Base-by-base conservation (phyloP, 495 filamentous ascomycete species). In the Collariella sp. region DNA sequence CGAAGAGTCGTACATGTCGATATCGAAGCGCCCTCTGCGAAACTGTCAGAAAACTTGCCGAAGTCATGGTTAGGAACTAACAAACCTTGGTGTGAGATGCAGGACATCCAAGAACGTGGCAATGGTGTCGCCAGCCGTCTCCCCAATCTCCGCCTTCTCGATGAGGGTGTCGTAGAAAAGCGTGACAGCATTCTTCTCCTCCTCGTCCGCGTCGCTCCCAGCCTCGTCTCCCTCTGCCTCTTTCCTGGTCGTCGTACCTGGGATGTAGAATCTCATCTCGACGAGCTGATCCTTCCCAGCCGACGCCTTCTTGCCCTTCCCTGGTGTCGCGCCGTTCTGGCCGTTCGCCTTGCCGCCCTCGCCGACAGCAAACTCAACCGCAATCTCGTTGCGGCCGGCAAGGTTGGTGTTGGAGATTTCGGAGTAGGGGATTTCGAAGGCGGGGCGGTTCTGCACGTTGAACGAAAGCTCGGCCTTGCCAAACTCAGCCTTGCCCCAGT, bases 241-340 rank as follows among this genome's bases (percentile, higher is more conserved):
- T 65, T 90, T 95, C 70, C 88, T 88, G 19, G 85, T 83, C 2
- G 87, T 89, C 0, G 84, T 88, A 35, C 94, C 94, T 12, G 94
- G 94, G 51, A 99, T 95, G 73, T 96, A 99, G 73, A 99, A 96
- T 45, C 94, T 82, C 88, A 97, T 96, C 70, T 99, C 94, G 13
- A 95, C 89, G 46, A 99, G 73, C 72, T 97, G 90, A 65, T 99
- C 94, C 46, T 82, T 82, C 20, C 86, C 89, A 26, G 87, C 90
- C 15, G 85, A 85, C 18, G 87, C 84, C 72, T 96, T 99, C 68
- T 86, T 89, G 56, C 91, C 90, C 50, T 85, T 84, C 52, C 81
- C 83, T 55, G 84, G 75, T 20, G 86, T 87, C 55, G 88, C 86
- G 16, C 88, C 90, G 18, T 89, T 77, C 46, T 87, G 79, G 18